Base-by-base conservation (phyloP, 805 yeast genomes). In the Candida koratica region DNA sequence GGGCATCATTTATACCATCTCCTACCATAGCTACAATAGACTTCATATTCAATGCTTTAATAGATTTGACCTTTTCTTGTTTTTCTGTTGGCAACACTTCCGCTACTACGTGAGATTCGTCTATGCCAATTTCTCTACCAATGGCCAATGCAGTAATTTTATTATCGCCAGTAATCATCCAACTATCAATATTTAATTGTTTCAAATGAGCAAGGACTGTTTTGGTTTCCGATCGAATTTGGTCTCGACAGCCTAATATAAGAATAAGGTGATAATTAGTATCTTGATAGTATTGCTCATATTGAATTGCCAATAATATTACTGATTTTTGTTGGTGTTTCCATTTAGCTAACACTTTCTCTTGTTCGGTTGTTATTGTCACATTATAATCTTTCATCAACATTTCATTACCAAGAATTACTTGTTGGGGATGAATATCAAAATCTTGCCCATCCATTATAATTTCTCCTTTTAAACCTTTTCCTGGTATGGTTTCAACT, bases 1-100 rank as follows among this genome's bases (percentile, higher is more conserved):
- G 90, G 0, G 93, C 87, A 56, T 84, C 93, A 53, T 84, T 84
- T 22, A 84, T 77, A 14, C 93, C 93, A 49, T 84, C 93, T 7
- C 93, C 93, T 6, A 84, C 80, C 89, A 84, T 82, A 0, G 86
- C 88, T 3, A 79, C 81, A 15, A 61, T 58, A 3, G 51, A 49
- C 1, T 49, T 51, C 3, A 52, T 47, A 11, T 51, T 43, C 7
- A 42, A 28, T 26, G 59, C 52, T 49, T 79, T 81, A 9, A 84
- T 64, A 68, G 72, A 64, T 43, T 68, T 63, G 25, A 84, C 62
- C 49, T 75, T 72, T 17, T 65, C 71, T 6, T 84, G 81, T 54
- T 84, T 84, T 37, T 79, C 86, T 35, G 77, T 78, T 0, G 94
- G 93, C 22, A 82, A 62, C 5, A 84, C 89, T 32, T 78, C 84